Evolutionary conservation across 192 early-diverging fungal genomes (phyloP), one percentile per base, ranked within the genome.

Genomic region (Coemansia sp.): DNA sequence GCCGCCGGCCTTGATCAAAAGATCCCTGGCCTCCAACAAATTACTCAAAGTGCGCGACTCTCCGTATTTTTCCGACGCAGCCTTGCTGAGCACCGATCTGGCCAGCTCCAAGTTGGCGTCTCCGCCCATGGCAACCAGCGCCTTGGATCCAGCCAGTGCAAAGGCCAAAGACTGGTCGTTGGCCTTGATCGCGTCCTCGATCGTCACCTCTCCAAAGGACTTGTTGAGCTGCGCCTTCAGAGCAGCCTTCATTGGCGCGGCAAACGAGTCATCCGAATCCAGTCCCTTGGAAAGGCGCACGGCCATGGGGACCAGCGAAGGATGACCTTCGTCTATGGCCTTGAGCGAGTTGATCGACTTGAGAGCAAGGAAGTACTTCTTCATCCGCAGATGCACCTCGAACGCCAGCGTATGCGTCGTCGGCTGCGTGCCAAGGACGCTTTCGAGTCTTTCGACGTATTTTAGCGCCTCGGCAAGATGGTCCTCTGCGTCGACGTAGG

Each of bases 391-490:
- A 42, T 79, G 76, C 34, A 79, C 71, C 47, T 79, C 71, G 36
- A 79, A 73, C 23, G 76, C 71, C 22, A 65, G 39, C 7, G 66
- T 14, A 25, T 79, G 76, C 18, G 76, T 79, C 24, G 51, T 36
- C 8, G 68, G 56, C 52, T 67, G 68, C 30, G 34, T 27, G 42
- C 64, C 60, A 23, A 61, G 60, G 1, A 39, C 55, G 10, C n/a
- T 64, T 28, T 79, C 76, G 16, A 98, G 79, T 13, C 85, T 85
- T 61, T 87, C 82, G 46, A 94, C 75, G 47, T 94, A 91, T 73
- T 88, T 86, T 47, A 88, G 82, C 5, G 92, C 90, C 25, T 89
- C 89, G 2, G 72, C 86, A 22, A 97, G 73, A 50, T 88, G 87
- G 71, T 89, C 85, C 11, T 69, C 75, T 19, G 84, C 84, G 51